These are phyloP conservation scores for Blastocystis sp. DNA, from an alignment of 352 stramenopile species.

Conservation along the genomic window DNA sequence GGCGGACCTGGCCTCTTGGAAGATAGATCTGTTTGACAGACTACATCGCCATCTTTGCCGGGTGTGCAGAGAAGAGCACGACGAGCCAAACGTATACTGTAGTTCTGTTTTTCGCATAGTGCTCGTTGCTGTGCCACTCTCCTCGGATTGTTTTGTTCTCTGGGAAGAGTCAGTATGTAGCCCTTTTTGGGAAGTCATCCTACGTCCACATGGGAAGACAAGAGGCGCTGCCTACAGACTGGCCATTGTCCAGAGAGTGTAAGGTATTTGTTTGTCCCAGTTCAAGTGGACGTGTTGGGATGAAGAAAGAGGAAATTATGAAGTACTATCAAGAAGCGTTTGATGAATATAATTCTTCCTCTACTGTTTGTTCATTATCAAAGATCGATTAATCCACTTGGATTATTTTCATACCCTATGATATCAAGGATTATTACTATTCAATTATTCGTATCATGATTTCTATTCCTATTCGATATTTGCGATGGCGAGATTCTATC, in stretches of 20 bases:
- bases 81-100: not conserved
- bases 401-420: not conserved
- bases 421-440: not conserved
- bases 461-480: not conserved
- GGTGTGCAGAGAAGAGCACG: constrained; percentile 11
- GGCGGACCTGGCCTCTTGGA: not conserved
- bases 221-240: not conserved
- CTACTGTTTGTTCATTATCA: not conserved
- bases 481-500: too few species aligned
- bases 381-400: not conserved
- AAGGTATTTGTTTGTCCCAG: constrained; percentile 60
- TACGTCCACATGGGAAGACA: not conserved
- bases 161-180: constrained; percentile 24
- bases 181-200: not conserved
- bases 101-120: not conserved
- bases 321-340: constrained; percentile 40
- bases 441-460: not conserved
- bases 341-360: not conserved
- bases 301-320: constrained; percentile 54
- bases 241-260: not conserved
- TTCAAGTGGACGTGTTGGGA: constrained; percentile 51
- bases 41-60: not conserved
- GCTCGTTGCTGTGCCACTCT: constrained; percentile 7
- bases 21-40: not conserved
- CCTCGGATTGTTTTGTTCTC: constrained; percentile 27